Evolutionary conservation across 805 yeast species (phyloP), one percentile per base, ranked within the genome.

Genomic region (Wickerhamiella kazuoi): DNA sequence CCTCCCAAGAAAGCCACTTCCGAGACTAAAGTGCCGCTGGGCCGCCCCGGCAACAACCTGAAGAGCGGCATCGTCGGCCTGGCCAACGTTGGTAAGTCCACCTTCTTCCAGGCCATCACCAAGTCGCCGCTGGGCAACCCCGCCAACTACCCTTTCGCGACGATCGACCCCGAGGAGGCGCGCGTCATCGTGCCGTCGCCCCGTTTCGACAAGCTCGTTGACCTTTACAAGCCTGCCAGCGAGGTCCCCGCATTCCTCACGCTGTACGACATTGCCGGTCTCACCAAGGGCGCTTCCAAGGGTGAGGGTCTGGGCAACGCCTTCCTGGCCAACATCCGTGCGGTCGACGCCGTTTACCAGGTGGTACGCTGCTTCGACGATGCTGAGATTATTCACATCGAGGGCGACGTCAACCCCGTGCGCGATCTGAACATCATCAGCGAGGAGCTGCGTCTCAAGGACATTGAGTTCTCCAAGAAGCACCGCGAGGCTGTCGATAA

Each of bases 231-330:
- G 56, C 87, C 96, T 44, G 79, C 82, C 53, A 71, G 79, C 51
- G 74, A 74, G 57, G 84, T 87, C 44, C 96, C 96, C 44, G 95
- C 97, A 15, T 77, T 70, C 57, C 74, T 87, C 61, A 87, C 96
- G 42, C 75, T 90, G 43, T 84, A 81, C 56, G 98, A 90, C 65
- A 90, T 90, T 63, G 98, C 98, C 44, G 98, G 98, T 61, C 70
- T 90, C 59, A 87, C 97, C 48, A 82, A 82, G 64, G 96, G 95
- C 64, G 96, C 97, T 30, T 75, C 83, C 44, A 78, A 80, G 40
- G 97, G 97, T 61, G 96, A 84, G 64, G 98, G 98, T 59, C 74
- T 90, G 49, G 98, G 98, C 57, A 90, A 90, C 62, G 93, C 94
- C 46, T 90, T 90, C 72, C 74, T 90, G 65, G 78, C 94, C 50